Base-by-base conservation (phyloP, 805 yeast species). In the Kregervanrija pseudodelftensis region DNA sequence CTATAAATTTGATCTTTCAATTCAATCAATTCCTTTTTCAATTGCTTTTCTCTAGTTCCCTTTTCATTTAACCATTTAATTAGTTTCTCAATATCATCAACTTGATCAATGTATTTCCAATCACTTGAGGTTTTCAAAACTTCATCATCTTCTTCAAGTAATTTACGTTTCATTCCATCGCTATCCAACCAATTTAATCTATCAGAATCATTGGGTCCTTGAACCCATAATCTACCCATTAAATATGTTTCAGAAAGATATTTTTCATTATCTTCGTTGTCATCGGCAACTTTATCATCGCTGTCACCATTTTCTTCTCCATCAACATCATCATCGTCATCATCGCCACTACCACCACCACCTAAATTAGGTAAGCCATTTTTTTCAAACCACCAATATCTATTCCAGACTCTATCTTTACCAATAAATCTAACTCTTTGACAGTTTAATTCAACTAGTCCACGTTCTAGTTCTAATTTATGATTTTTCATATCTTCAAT, bases 331-430 rank as follows among this genome's bases (percentile, higher is more conserved):
- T 58, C 72, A 11, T 56, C 65, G 2, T 57, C 60, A 2, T 52
- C 63, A 11, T 40, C 43, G 5, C 46, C 54, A 16, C 45, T 46
- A 14, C 43, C 56, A 4, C 44, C 55, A 37, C 53, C 41, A 5
- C 55, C 57, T 14, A 65, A 54, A 36, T 64, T 69, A 4, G 89
- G 87, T 40, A 88, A 69, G 0, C 98, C 99, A 57, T 84, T 83
- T 50, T 73, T 72, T 57, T 91, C 98, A 58, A 89, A 80, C 96
- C 96, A 93, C 95, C 95, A 93, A 61, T 91, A 93, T 51, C 90
- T 71, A 66, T 93, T 93, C 61, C 71, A 89, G 47, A 77, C 76
- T 41, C 95, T 68, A 62, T 93, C 99, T 47, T 80, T 74, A 2
- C 99, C 99, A 28, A 93, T 66, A 30, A 78, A 70, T 44, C 76